phyloP scores from a whole-genome alignment of 257 asterid species.

The Gentiana straminea region DNA sequence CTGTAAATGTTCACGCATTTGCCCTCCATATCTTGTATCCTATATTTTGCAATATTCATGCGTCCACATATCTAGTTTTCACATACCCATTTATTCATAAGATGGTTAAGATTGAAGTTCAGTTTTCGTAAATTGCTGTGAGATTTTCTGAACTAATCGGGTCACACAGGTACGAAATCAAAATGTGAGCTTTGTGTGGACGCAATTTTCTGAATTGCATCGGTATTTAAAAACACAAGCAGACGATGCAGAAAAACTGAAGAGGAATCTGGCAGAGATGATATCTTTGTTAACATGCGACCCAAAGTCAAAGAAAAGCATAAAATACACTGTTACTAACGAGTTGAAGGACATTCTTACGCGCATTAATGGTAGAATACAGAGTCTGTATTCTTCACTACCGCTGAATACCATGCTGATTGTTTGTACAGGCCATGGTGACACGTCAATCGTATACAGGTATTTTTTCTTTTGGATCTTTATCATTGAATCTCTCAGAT shows the following conservation, averaged over 20 bases:
- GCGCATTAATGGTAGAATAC: slow-evolving; percentile 48
- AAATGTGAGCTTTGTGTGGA: slow-evolving; percentile 78
- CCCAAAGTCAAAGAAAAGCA: slow-evolving; percentile 35
- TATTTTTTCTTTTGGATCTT: slow-evolving; percentile 15
- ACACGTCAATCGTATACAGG: slow-evolving; percentile 81
- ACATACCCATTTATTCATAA: neutral
- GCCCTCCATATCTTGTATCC: too few relatives aligned
- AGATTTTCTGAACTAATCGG: slow-evolving; percentile 5
- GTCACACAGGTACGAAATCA: slow-evolving; percentile 49
- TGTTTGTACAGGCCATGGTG: slow-evolving; percentile 92
- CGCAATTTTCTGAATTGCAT: slow-evolving; percentile 65
- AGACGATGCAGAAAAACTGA: slow-evolving; percentile 44
- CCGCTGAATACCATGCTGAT: slow-evolving; percentile 76
- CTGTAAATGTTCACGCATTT: too few relatives aligned
- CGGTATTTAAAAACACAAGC: slow-evolving; percentile 65
- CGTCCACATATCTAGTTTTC: too few relatives aligned
- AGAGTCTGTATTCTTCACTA: slow-evolving; percentile 53
- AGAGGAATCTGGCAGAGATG: slow-evolving; percentile 76
- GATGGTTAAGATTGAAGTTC: neutral
- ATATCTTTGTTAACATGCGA: slow-evolving; percentile 75
- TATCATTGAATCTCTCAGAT: neutral
- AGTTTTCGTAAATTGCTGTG: neutral
- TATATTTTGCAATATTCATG: too few relatives aligned
- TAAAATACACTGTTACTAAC: slow-evolving; percentile 35
- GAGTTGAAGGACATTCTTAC: slow-evolving; percentile 72